A percentile compares a stretch with the other conserved stretches of the same genome.
Evolutionary conservation across 139 green algal genomes (phyloP).

Genomic region (Bryopsis sp.): DNA sequence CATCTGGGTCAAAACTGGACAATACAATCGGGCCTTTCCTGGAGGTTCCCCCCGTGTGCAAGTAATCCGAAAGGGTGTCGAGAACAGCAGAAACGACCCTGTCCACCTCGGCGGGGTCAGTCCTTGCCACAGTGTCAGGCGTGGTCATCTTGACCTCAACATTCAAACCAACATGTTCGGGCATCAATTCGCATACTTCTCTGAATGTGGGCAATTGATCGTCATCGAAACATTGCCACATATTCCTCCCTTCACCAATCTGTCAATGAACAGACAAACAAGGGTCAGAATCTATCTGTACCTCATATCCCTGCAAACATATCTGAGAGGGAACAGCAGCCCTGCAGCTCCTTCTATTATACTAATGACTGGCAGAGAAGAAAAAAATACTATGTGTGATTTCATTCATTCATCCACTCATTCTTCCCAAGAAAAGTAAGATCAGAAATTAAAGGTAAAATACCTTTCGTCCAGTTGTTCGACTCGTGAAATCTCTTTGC

Average conservation of each 20-base stretch:
- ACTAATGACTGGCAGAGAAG: too few species aligned
- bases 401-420: too few species aligned
- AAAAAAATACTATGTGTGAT: too few species aligned
- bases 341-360: too few species aligned
- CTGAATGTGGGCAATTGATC: constrained; percentile 63
- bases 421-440: too few species aligned
- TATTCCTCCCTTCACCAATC: not conserved
- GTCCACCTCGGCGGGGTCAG: constrained; percentile 46
- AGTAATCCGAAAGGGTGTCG: constrained; percentile 15
- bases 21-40: constrained; percentile 43
- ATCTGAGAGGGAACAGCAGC: too few species aligned
- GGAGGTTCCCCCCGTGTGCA: not conserved
- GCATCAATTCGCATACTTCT: constrained; percentile 49
- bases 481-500: constrained; percentile 21
- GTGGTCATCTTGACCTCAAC: constrained; percentile 81
- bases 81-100: constrained; percentile 33
- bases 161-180: constrained; percentile 58
- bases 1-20: constrained; percentile 77
- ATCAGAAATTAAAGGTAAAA: not conserved
- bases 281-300: too few species aligned
- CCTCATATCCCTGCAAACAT: too few species aligned
- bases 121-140: constrained; percentile 26
- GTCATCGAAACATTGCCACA: constrained; percentile 47
- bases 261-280: too few species aligned
- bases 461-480: constrained; percentile 8